Base-by-base conservation (phyloP, 306 rosid species). In the Pyrus communis region DNA sequence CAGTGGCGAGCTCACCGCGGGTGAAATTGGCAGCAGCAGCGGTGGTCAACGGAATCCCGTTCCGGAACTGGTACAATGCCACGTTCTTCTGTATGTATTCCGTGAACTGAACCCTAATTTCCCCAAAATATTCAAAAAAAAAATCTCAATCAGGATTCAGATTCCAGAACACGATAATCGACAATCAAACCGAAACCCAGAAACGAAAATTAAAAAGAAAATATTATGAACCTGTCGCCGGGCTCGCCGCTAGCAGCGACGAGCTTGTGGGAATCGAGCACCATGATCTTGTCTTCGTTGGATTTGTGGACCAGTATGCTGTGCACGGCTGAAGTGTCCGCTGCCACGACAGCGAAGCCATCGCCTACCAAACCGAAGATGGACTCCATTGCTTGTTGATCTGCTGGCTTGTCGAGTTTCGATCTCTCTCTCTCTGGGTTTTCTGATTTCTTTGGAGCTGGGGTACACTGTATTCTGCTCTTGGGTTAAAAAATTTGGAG, bases 251-350 rank as follows among this genome's bases (percentile, higher is more conserved):
- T 91, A 60, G 99, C 97, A 57, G 99, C 99, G 85, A 92, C 22
- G 81, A 95, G 97, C 79, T 95, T 95, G 91, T 95, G 97, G 7
- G 99, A 89, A 65, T 95, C 99, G 71, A 95, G 99, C 49, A 88
- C 77, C 99, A 95, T 95, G 92, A 95, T 95, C 89, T 95, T 95
- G 90, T 95, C 99, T 81, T 95, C 99, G 85, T 92, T 91, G 54
- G 96, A 87, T 77, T 92, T 95, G 84, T 95, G 99, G 2, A 95
- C 99, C 52, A 95, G 82, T 79, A 95, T 95, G 87, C 97, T 90
- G 78, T 95, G 89, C 51, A 92, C 97, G 28, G 99, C 97, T 57
- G 99, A 92, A 2, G 99, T 84, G 64, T 95, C 99, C 5, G 97
- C 97, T 58, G 60, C 99, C 69, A 95, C 97, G 3, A 95, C 81